Base-by-base conservation (phyloP, 805 yeast species). In the Teunomyces atbi region DNA sequence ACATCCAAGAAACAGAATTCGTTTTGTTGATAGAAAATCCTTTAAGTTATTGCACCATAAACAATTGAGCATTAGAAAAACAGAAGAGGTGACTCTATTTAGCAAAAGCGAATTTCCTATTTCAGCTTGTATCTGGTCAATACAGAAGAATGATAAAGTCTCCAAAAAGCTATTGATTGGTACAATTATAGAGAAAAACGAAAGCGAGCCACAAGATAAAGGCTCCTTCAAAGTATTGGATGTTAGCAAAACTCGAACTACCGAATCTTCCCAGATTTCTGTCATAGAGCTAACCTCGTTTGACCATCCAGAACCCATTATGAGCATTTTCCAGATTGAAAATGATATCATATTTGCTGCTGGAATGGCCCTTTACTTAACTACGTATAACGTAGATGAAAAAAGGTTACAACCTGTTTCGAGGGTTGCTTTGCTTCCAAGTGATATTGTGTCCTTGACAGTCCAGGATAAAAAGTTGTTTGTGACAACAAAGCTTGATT, bases 141-240 rank as follows among this genome's bases (percentile, higher is more conserved):
- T 72, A 4, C 47, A 52, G 11, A 55, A 73, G 23, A 54, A 56
- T 10, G 66, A 62, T 5, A 52, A 63, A 15, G 52, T 56, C 3
- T 62, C 76, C 8, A 69, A 68, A 46, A 71, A 71, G 45, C 48
- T 72, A 5, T 54, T 72, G n/a, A 48, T 69, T 27, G 73, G 73
- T 1, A 53, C 65, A 5, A 44, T 37, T 18, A 45, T 50, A 1
- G 55, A 52, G 7, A 51, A 42, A 38, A 41, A 38, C 7, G 35
- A 16, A 15, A 27, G 13, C 6, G 42, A 34, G 23, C 11, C 42
- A 8, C 23, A 30, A 16, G 42, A 39, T 5, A 26, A 20, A 6
- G 76, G 77, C 1, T 45, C 62, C 1, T 60, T 72, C 42, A 71
- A 68, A 44, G 64, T 72, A 12, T 46, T 72, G 13, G 75, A 72